Evolutionary conservation across 192 early-diverging fungal genomes (phyloP).

Genomic region (Haplosporangium gracile): DNA sequence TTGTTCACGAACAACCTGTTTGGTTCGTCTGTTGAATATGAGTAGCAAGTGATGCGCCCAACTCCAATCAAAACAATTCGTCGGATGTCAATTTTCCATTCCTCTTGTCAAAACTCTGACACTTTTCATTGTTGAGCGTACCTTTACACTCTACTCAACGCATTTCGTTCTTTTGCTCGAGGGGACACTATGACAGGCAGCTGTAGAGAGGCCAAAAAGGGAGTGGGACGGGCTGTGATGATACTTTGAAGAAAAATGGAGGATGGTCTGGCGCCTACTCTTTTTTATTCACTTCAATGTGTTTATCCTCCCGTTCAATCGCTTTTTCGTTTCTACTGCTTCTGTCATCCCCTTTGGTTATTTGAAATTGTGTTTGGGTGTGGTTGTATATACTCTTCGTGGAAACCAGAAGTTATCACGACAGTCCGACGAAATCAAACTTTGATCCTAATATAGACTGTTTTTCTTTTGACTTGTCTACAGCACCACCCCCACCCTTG

Average conservation of each 20-base stretch:
- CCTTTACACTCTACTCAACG: neutral
- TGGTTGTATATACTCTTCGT: neutral
- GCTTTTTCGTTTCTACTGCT: neutral
- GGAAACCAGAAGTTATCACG: slow-evolving; percentile 20
- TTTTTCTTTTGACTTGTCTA: slow-evolving; percentile 23
- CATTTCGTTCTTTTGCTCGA: neutral
- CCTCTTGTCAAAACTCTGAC: slow-evolving; percentile 3
- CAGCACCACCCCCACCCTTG: slow-evolving; percentile 72
- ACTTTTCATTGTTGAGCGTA: neutral
- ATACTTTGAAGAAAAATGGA: neutral
- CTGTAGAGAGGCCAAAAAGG: neutral
- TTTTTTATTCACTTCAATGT: neutral
- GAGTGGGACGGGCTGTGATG: neutral
- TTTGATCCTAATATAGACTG: slow-evolving; percentile 34
- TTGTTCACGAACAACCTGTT: slow-evolving; percentile 14
- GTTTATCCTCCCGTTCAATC: neutral
- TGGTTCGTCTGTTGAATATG: neutral
- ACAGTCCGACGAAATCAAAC: slow-evolving; percentile 43
- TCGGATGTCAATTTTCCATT: slow-evolving; percentile 55
- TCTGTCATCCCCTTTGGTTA: neutral
- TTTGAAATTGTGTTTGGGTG: neutral
- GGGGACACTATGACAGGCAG: neutral
- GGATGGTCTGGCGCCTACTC: neutral
- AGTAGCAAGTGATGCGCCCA: slow-evolving; percentile 29
- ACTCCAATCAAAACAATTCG: slow-evolving; percentile 64